Evolutionary conservation across 768 basidiomycete genomes (phyloP).

Genomic region (Termitomyces sp.): DNA sequence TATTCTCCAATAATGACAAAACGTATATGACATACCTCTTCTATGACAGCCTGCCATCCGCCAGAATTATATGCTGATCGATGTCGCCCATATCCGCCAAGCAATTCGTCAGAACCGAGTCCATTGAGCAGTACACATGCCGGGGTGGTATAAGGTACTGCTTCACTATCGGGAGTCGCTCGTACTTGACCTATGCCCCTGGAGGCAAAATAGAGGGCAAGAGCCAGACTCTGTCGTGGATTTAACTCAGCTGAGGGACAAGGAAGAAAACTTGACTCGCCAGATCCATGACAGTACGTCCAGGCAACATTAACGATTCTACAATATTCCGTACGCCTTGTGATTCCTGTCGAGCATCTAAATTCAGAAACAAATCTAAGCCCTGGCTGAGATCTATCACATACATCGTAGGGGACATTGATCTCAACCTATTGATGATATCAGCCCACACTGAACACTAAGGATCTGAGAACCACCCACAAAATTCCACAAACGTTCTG

Average conservation of each 20-base stretch:
- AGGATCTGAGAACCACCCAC: conserved; percentile 35
- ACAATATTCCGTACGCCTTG: conserved; percentile 50
- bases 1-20: neutral
- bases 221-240: conserved; percentile 70
- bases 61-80: conserved; percentile 63
- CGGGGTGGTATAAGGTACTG: conserved; percentile 58
- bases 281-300: conserved; percentile 86
- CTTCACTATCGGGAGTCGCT: conserved; percentile 25
- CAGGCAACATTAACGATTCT: conserved; percentile 75
- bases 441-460: neutral
- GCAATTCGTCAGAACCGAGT: conserved; percentile 90
- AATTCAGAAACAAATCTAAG: neutral
- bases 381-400: neutral
- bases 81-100: conserved; percentile 93
- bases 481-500: conserved; percentile 85
- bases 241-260: neutral
- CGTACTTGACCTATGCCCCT: conserved; percentile 66
- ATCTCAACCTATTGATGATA: conserved; percentile 70
- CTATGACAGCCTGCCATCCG: conserved; percentile 75
- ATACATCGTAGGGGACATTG: conserved; percentile 76
- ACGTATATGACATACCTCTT: conserved; percentile 54
- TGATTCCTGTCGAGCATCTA: conserved; percentile 51
- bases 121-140: conserved; percentile 88
- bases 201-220: conserved; percentile 93
- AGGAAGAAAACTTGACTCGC: conserved; percentile 36